A percentile compares a stretch with the other conserved stretches of the same genome.
Conservation (phyloP, 164 flowering plant genomes). For the Vitis riparia region DNA sequence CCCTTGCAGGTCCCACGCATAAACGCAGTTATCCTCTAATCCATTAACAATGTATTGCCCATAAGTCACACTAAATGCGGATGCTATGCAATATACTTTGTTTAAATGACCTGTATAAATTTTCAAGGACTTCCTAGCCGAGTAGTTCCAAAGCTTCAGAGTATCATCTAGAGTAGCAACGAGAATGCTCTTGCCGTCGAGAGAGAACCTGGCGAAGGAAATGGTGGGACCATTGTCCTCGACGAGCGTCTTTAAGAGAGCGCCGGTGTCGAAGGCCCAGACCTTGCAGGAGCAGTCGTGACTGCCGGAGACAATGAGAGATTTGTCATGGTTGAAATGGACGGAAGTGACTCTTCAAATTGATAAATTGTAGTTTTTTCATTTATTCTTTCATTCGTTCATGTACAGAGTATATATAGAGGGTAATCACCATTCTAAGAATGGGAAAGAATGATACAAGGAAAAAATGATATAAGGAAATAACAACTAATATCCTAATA, state of each 20-base stretch:
- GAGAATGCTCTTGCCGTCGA: conserved; percentile 91
- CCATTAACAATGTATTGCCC: conserved; percentile 94
- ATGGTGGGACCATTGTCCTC: conserved; percentile 74
- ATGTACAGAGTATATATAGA: too few species aligned
- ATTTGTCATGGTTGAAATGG: conserved; percentile 77
- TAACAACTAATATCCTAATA: too few species aligned
- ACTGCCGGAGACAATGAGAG: conserved; percentile 83
- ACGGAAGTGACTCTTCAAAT: conserved; percentile 56
- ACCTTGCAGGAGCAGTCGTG: conserved; percentile 93
- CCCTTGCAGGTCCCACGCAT: conserved; percentile 87
- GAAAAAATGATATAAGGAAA: too few species aligned
- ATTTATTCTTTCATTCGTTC: too few species aligned
- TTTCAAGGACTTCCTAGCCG: conserved; percentile 74
- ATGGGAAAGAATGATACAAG: too few species aligned
- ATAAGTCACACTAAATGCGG: conserved; percentile 85
- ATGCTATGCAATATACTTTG: conserved; percentile 61
- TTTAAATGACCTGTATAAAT: conserved; percentile 76
- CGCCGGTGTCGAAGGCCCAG: conserved; percentile 76
- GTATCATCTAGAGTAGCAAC: conserved; percentile 88
- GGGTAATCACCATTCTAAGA: too few species aligned
- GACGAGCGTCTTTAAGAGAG: conserved; percentile 57
- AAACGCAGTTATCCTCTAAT: conserved; percentile 85
- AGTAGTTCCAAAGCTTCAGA: conserved; percentile 86
- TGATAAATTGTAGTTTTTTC: too few species aligned
- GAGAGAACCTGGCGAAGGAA: conserved; percentile 85